A percentile compares a stretch with the other conserved stretches of the same genome.
Evolutionary conservation across 2,329 filamentous ascomycete genomes (phyloP).

Genomic region (Fusarium proliferatum): DNA sequence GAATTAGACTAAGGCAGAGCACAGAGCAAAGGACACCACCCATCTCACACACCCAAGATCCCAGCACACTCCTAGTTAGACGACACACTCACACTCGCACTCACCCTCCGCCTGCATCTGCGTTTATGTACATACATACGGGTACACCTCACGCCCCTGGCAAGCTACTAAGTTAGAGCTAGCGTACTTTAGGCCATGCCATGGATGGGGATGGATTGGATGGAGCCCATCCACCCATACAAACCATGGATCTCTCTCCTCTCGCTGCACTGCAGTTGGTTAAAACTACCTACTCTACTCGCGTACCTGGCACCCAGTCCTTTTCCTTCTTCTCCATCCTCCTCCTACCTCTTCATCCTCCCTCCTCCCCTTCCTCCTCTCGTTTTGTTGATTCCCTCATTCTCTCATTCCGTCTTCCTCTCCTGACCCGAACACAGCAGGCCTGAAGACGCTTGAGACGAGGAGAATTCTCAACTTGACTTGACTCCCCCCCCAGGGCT

Average conservation of each 20-base stretch:
- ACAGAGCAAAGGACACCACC: neutral
- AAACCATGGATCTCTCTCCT: slow-evolving; percentile 29
- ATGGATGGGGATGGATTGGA: slow-evolving; percentile 14
- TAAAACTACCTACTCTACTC: slow-evolving; percentile 55
- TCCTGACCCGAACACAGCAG: slow-evolving; percentile 56
- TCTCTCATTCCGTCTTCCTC: slow-evolving; percentile 60
- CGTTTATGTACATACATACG: neutral
- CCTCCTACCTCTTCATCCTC: slow-evolving; percentile 62
- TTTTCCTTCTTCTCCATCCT: slow-evolving; percentile 65
- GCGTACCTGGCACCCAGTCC: slow-evolving; percentile 63
- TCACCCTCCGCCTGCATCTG: neutral
- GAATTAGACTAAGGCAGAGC: neutral
- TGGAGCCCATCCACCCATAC: slow-evolving; percentile 19
- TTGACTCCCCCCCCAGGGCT: slow-evolving; percentile 1
- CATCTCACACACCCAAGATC: slow-evolving; percentile 22
- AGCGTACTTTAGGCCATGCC: neutral
- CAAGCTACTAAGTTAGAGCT: neutral
- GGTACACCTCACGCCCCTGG: slow-evolving; percentile 2
- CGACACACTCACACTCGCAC: neutral
- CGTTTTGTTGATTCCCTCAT: slow-evolving; percentile 63
- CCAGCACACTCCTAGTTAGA: slow-evolving; percentile 8
- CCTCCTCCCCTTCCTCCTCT: slow-evolving; percentile 55
- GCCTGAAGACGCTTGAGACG: slow-evolving; percentile 50
- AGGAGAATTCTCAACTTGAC: slow-evolving; percentile 48
- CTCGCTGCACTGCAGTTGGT: slow-evolving; percentile 38